Evolutionary conservation across 176 grass and related monocot species (phyloP).

Genomic region (Musa troglodytarum): DNA sequence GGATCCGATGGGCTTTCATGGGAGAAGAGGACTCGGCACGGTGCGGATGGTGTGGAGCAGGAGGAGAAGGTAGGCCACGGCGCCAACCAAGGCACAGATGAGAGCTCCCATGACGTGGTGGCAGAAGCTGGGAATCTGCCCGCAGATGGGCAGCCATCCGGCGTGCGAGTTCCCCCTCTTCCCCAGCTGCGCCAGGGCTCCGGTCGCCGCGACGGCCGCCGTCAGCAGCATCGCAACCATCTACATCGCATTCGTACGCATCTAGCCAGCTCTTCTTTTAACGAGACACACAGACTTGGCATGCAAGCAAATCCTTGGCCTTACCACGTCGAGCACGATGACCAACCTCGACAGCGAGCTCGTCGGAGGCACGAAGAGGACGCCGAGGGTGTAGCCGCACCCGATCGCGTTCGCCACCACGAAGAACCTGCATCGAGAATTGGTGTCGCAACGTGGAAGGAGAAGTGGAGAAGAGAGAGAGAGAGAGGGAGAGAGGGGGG

Average conservation of each 20-base stretch:
- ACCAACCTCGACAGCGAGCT: slow-evolving; percentile 44
- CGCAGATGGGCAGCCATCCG: slow-evolving; percentile 58
- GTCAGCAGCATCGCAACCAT: slow-evolving; percentile 51
- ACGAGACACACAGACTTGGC: too few relatives aligned
- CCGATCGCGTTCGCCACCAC: slow-evolving; percentile 51
- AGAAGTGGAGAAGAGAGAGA: background rate
- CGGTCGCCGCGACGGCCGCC: slow-evolving; percentile 30
- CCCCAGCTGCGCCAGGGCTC: slow-evolving; percentile 38
- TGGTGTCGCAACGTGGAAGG: too few relatives aligned
- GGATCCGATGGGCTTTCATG: background rate
- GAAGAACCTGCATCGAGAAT: slow-evolving; percentile 46
- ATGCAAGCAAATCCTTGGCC: too few relatives aligned
- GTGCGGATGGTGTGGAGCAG: slow-evolving; percentile 17
- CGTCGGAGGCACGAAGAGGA: slow-evolving; percentile 28
- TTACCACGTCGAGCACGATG: slow-evolving; percentile 55
- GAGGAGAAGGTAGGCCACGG: slow-evolving; percentile 23
- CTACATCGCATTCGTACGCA: slow-evolving; percentile 19
- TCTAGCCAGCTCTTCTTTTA: background rate
- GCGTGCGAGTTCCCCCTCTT: slow-evolving; percentile 64
- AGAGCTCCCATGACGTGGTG: slow-evolving; percentile 49
- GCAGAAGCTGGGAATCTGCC: slow-evolving; percentile 37
- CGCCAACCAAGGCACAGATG: slow-evolving; percentile 45
- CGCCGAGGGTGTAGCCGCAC: slow-evolving; percentile 41
- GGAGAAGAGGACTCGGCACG: background rate
- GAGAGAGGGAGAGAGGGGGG: too few relatives aligned